These are phyloP conservation scores for Lentinula guzmanii DNA, from an alignment of 768 basidiomycete genomes.

Conservation along the genomic window DNA sequence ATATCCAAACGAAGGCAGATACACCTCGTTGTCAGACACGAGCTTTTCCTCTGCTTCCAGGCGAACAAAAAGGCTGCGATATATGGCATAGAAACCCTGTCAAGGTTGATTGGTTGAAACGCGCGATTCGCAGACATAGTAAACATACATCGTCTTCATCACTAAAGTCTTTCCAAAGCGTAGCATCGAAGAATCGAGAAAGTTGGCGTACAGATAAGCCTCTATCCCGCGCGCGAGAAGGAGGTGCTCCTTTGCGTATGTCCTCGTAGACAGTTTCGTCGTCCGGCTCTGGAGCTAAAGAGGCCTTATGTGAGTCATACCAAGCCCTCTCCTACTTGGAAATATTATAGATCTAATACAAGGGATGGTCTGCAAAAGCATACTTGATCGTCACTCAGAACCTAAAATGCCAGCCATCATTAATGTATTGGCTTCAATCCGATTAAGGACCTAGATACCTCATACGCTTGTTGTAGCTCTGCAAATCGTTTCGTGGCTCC, in stretches of 20 bases:
- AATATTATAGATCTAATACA: conserved; percentile 13
- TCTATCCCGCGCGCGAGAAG: conserved; percentile 50
- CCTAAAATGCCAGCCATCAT: conserved; percentile 33
- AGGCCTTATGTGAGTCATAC: conserved; percentile 92
- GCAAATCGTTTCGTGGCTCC: conserved; percentile 87
- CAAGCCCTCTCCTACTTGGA: conserved; percentile 88
- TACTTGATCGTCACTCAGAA: conserved; percentile 93
- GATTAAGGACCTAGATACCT: conserved; percentile 39
- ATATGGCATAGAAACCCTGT: conserved; percentile 88
- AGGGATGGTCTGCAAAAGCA: conserved; percentile 16
- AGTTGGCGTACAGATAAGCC: conserved; percentile 81
- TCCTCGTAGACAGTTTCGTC: conserved; percentile 82
- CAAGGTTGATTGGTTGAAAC: background rate
- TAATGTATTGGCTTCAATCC: background rate
- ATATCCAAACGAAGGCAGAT: conserved; percentile 82
- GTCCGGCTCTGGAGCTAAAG: conserved; percentile 75
- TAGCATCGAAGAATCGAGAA: conserved; percentile 75
- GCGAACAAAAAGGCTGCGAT: conserved; percentile 79
- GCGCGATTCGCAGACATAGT: background rate
- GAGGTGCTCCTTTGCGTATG: conserved; percentile 64
- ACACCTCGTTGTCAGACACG: conserved; percentile 31
- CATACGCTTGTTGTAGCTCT: conserved; percentile 89
- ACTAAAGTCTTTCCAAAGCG: conserved; percentile 59
- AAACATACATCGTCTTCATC: conserved; percentile 53
- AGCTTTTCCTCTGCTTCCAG: conserved; percentile 72